phyloP scores from a whole-genome alignment of 768 basidiomycete species.

The Boletus rubropictus region DNA sequence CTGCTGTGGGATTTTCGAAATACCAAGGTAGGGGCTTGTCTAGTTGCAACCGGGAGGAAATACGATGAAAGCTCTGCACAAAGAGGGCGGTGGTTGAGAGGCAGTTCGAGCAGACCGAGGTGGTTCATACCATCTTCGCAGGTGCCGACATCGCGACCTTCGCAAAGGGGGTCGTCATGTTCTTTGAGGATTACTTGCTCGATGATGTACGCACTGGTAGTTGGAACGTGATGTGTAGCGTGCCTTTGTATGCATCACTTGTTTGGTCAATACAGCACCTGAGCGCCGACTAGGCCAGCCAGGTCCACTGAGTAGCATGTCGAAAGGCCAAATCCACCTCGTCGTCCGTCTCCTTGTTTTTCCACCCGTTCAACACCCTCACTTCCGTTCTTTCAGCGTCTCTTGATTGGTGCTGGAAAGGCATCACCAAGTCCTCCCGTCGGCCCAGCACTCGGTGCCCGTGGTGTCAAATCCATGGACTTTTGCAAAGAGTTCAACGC shows the following conservation, averaged over 20 bases:
- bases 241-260: slow-evolving; percentile 7
- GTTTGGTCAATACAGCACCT: slow-evolving; percentile 16
- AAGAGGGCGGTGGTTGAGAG: slow-evolving; percentile 35
- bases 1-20: slow-evolving; percentile 49
- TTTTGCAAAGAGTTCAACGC: slow-evolving; percentile 99
- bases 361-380: slow-evolving; percentile 5
- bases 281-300: neutral
- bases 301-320: slow-evolving; percentile 42
- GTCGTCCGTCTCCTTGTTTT: slow-evolving; percentile 49
- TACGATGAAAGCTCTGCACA: slow-evolving; percentile 17
- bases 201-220: slow-evolving; percentile 6
- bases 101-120: slow-evolving; percentile 29
- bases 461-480: slow-evolving; percentile 99
- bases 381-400: slow-evolving; percentile 45
- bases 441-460: slow-evolving; percentile 94
- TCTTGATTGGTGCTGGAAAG: slow-evolving; percentile 88
- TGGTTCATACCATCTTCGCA: slow-evolving; percentile 38
- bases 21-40: slow-evolving; percentile 33
- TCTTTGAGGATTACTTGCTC: slow-evolving; percentile 30
- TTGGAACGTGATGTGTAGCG: slow-evolving; percentile 9
- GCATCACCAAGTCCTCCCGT: slow-evolving; percentile 95
- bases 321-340: slow-evolving; percentile 66
- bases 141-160: slow-evolving; percentile 39
- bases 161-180: slow-evolving; percentile 36
- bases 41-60: slow-evolving; percentile 9